Evolutionary conservation across 176 grass and related monocot genomes (phyloP).

Genomic region (Lolium rigidum): DNA sequence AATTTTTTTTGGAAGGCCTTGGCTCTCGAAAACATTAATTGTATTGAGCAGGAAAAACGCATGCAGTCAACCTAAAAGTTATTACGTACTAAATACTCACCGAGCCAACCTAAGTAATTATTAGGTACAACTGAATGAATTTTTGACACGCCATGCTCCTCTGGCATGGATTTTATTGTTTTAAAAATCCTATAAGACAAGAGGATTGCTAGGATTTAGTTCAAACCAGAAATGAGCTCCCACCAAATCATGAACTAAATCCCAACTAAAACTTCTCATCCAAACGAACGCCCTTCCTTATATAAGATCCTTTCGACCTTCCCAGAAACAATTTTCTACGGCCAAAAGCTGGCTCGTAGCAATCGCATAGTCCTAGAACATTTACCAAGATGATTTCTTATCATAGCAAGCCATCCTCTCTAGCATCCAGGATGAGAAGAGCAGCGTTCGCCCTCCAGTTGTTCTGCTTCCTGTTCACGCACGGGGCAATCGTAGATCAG

Average conservation of each 20-base stretch:
- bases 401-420: slow-evolving; percentile 10
- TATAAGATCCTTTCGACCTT: slow-evolving; percentile 23
- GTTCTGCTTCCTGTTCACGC: slow-evolving; percentile 20
- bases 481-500: slow-evolving; percentile 25
- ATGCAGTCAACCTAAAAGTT: background rate
- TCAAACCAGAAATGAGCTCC: background rate
- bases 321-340: background rate
- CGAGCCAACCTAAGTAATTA: background rate
- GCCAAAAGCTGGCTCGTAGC: background rate
- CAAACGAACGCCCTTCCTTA: background rate
- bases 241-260: slow-evolving; percentile 19
- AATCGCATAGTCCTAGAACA: slow-evolving; percentile 7
- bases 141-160: slow-evolving; percentile 4
- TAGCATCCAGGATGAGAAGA: slow-evolving; percentile 31
- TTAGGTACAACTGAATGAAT: background rate
- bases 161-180: slow-evolving; percentile 22
- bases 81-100: no score
- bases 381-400: slow-evolving; percentile 16
- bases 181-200: background rate
- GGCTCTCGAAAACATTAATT: background rate
- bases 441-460: slow-evolving; percentile 32
- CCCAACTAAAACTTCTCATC: slow-evolving; percentile 12
- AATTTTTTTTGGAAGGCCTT: background rate
- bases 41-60: background rate
- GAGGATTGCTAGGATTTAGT: slow-evolving; percentile 22